phyloP scores from a whole-genome alignment of 2,329 filamentous ascomycete species.

The Dothideomycetes sp. region DNA sequence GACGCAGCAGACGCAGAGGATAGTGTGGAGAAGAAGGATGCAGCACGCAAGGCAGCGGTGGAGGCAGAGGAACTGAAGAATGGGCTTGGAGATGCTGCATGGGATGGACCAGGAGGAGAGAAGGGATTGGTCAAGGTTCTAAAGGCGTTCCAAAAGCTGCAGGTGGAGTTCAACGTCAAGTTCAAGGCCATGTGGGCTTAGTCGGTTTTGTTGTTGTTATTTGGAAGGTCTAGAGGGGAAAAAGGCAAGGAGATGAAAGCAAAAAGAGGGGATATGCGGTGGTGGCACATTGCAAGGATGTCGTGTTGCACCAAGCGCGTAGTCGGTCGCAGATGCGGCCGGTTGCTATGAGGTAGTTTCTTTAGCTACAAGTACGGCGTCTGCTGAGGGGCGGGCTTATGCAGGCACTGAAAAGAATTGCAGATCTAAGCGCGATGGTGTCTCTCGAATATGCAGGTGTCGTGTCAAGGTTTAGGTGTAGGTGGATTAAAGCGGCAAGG shows the following conservation, averaged over 20 bases:
- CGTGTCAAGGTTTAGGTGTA: neutral
- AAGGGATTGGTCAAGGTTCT: conserved; percentile 44
- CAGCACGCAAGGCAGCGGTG: conserved; percentile 14
- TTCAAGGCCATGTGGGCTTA: conserved; percentile 52
- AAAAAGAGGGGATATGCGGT: no score
- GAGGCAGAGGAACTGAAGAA: conserved; percentile 15
- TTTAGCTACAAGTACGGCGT: neutral
- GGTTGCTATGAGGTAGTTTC: neutral
- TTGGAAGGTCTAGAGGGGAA: no score
- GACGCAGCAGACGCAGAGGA: conserved; percentile 26
- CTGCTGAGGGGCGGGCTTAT: neutral
- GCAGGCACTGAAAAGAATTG: neutral
- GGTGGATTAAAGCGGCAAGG: neutral
- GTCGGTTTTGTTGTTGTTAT: neutral
- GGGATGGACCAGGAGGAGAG: conserved; percentile 30
- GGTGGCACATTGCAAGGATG: neutral
- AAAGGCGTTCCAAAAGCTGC: conserved; percentile 46
- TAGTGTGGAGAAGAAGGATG: conserved; percentile 15
- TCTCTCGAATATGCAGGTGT: neutral
- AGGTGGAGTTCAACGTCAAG: conserved; percentile 51
- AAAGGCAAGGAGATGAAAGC: neutral
- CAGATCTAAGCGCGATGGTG: no score
- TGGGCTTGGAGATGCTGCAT: conserved; percentile 18
- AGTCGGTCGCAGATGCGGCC: neutral
- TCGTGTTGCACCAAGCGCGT: neutral